Conservation (phyloP, 257 asterid genomes). For the Ehretia macrophylla region DNA sequence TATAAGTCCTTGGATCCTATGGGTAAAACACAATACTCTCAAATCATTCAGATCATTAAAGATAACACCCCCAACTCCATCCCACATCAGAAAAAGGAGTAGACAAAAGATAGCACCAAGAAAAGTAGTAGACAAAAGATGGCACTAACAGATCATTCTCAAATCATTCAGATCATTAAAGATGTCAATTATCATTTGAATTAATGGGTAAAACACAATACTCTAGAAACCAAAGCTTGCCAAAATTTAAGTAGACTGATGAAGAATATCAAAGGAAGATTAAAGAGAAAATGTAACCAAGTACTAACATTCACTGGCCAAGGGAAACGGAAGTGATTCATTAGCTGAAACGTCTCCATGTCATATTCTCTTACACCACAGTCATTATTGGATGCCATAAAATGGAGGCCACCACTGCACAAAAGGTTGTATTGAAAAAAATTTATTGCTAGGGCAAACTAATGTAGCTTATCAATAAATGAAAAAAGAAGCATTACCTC, state of each 20-base stretch:
- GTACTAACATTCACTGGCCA: slow-evolving; percentile 78
- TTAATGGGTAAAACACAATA: too few species aligned
- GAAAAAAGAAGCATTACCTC: slow-evolving; percentile 34
- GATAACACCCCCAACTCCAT: too few species aligned
- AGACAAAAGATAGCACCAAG: too few species aligned
- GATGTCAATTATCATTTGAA: too few species aligned
- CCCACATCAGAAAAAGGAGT: too few species aligned
- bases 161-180: too few species aligned
- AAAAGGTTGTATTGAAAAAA: neutral
- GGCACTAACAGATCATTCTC: too few species aligned
- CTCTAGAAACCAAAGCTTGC: neutral
- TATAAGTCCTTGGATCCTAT: too few species aligned
- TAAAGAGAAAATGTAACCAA: neutral
- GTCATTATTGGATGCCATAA: slow-evolving; percentile 65
- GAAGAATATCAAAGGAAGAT: neutral
- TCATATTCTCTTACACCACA: slow-evolving; percentile 63
- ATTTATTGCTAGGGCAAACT: slow-evolving; percentile 3
- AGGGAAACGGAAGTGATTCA: slow-evolving; percentile 57
- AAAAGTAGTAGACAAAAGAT: too few species aligned
- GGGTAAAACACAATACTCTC: too few species aligned
- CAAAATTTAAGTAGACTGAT: neutral
- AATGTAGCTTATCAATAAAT: neutral
- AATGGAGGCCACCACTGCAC: slow-evolving; percentile 53
- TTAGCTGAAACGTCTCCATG: slow-evolving; percentile 64
- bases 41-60: too few species aligned